phyloP scores from a whole-genome alignment of 768 basidiomycete species.

The Piloderma croceum region DNA sequence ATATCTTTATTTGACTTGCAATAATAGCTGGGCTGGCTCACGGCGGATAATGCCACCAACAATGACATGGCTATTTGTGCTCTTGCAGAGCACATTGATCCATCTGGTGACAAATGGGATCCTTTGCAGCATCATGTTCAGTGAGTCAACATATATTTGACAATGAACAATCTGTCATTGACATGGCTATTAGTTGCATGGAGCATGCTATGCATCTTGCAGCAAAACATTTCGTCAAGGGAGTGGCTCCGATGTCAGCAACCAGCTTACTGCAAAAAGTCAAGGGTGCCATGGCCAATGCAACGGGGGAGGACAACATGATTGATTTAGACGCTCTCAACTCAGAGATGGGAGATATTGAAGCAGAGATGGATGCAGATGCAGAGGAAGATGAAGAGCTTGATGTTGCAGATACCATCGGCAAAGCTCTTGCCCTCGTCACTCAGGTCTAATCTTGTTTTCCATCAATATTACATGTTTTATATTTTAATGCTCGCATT shows the following conservation, averaged over 20 bases:
- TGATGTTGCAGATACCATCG: neutral
- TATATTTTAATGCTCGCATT: no score
- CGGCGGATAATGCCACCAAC: slow-evolving; percentile 23
- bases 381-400: no score
- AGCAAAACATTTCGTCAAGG: slow-evolving; percentile 23
- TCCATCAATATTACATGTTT: neutral
- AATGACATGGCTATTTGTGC: slow-evolving; percentile 22
- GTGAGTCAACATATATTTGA: slow-evolving; percentile 8
- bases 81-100: slow-evolving; percentile 13
- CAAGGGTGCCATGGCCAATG: slow-evolving; percentile 1
- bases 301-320: neutral
- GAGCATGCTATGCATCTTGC: slow-evolving; percentile 28
- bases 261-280: slow-evolving; percentile 3
- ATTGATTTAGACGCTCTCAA: slow-evolving; percentile 9
- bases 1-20: no score
- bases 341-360: no score
- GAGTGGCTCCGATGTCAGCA: slow-evolving; percentile 13
- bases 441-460: neutral
- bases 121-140: slow-evolving; percentile 15
- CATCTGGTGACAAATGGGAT: slow-evolving; percentile 15
- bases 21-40: slow-evolving; percentile 28
- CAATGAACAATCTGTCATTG: slow-evolving; percentile 1
- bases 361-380: no score
- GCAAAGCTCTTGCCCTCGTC: slow-evolving; percentile 1
- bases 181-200: slow-evolving; percentile 24